These are phyloP conservation scores for Rosellinia necatrix DNA, from an alignment of 2,329 filamentous ascomycete species.

Conservation along the genomic window DNA sequence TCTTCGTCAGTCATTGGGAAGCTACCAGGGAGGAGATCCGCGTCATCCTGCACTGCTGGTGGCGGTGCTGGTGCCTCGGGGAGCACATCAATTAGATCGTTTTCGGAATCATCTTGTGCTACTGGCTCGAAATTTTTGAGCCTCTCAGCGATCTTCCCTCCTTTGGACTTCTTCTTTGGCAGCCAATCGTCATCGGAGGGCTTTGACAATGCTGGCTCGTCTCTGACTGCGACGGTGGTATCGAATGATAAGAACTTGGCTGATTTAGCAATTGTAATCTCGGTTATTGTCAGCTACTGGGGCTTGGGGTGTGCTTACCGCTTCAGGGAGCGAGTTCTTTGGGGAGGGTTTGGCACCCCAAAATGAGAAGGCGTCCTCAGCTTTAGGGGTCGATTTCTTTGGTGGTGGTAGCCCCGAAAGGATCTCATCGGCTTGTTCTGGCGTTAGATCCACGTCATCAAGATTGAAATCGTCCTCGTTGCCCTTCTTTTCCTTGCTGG, in stretches of 20 bases:
- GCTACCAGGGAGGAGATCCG: constrained; percentile 40
- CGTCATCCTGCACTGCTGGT: constrained; percentile 48
- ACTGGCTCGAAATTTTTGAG: constrained; percentile 60
- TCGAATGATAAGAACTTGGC: constrained; percentile 51
- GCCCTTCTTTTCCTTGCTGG: constrained; percentile 33
- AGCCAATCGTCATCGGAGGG: constrained; percentile 45
- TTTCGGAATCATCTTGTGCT: constrained; percentile 42
- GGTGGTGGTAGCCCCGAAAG: constrained; percentile 34
- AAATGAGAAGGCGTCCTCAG: constrained; percentile 56
- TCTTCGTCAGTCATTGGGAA: constrained; percentile 38
- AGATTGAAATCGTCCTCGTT: constrained; percentile 37
- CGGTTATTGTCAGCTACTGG: constrained; percentile 36
- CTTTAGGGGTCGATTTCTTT: constrained; percentile 39
- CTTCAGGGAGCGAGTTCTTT: constrained; percentile 43
- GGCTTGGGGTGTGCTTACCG: constrained; percentile 35
- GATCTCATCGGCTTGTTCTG: constrained; percentile 39
- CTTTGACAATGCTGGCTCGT: constrained; percentile 47
- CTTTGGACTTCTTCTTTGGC: constrained; percentile 53
- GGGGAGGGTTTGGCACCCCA: constrained; percentile 53
- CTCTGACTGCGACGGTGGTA: constrained; percentile 45
- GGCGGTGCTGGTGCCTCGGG: constrained; percentile 46
- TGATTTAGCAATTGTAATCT: constrained; percentile 58
- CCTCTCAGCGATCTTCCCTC: constrained; percentile 60
- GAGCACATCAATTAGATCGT: constrained; percentile 43
- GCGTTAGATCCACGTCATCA: constrained; percentile 39